Evolutionary conservation across 768 basidiomycete genomes (phyloP), one percentile per base, ranked within the genome.

Genomic region (Cyclocybe cylindracea): DNA sequence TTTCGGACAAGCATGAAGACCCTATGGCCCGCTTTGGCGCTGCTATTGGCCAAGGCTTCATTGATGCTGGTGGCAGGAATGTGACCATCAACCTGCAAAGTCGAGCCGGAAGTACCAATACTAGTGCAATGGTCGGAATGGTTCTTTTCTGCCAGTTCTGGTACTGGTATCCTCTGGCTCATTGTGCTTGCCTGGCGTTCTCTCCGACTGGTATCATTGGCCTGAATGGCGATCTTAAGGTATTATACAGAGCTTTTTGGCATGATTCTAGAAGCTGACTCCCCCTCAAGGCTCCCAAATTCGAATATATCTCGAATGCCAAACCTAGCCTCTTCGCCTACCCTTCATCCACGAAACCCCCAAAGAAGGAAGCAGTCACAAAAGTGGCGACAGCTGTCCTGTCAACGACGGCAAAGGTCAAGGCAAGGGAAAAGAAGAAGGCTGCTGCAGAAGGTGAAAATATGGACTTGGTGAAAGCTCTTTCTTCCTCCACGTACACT

Each of bases 141-240:
- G 86, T 90, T 13, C 72, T 99, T 66, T 99, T 99, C 76, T 91
- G 91, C 63, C 97, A 99, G 69, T 98, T 99, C 73, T 99, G 97
- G 97, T 98, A 98, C 68, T 99, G 97, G 97, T 99, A 95, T 72
- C 97, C 97, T 33, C 76, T 98, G 24, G 94, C 94, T 10, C 95
- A 98, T 63, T 94, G 90, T 56, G 89, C 91, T 11, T 90, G 88
- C 61, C 73, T 99, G 57, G 88, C 95, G 2, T 98, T 99, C 70
- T 89, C 92, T 50, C 95, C 97, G 3, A 99, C 97, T 10, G 94
- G 89, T 7, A 87, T 99, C 50, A 94, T 99, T 61, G 96, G 93
- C 31, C 70, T 98, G 51, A 89, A 93, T 61, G 86, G 81, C 54
- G 84, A 94, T 55, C 73, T 98, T 45, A 89, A 91, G 79, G 91